Evolutionary conservation across 768 basidiomycete genomes (phyloP).

Genomic region (Boletus insuetus): DNA sequence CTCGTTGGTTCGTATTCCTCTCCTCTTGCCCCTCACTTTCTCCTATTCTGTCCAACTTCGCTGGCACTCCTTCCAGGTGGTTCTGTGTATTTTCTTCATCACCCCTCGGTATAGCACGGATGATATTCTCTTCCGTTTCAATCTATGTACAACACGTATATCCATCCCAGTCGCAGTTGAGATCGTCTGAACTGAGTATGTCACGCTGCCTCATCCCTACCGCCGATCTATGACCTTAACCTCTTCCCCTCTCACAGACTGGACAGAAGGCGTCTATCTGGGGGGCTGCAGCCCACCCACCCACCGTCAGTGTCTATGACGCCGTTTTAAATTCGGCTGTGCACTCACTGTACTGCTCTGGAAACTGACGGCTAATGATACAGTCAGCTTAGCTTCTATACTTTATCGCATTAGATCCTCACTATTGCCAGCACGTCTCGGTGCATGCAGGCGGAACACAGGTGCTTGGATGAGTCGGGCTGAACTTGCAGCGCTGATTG

Average conservation of each 20-base stretch:
- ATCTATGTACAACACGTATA: slow-evolving; percentile 9
- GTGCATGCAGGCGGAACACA: slow-evolving; percentile 58
- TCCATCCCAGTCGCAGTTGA: slow-evolving; percentile 16
- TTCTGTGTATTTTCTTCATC: slow-evolving; percentile 1
- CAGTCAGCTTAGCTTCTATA: slow-evolving; percentile 21
- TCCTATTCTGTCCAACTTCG: slow-evolving; percentile 1
- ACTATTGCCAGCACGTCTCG: slow-evolving; percentile 78
- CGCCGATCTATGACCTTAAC: slow-evolving; percentile 1
- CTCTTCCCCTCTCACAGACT: slow-evolving; percentile 18
- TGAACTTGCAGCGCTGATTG: slow-evolving; percentile 68
- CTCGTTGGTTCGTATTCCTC: slow-evolving; percentile 9
- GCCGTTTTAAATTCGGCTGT: slow-evolving; percentile 4
- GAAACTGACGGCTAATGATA: slow-evolving; percentile 60
- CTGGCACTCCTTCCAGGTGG: not conserved
- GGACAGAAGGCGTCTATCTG: slow-evolving; percentile 37
- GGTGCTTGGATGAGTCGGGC: slow-evolving; percentile 54
- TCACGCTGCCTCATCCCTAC: slow-evolving; percentile 4
- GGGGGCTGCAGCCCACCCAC: slow-evolving; percentile 28
- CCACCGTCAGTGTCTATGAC: slow-evolving; percentile 13
- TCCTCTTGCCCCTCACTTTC: not conserved
- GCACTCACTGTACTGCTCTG: slow-evolving; percentile 62
- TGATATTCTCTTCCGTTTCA: not conserved
- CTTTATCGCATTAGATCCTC: slow-evolving; percentile 29
- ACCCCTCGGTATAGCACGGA: not conserved
- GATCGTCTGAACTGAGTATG: slow-evolving; percentile 25